Evolutionary conservation across 2,329 filamentous ascomycete species (phyloP).

Genomic region (Arthrobotrys entomopaga): DNA sequence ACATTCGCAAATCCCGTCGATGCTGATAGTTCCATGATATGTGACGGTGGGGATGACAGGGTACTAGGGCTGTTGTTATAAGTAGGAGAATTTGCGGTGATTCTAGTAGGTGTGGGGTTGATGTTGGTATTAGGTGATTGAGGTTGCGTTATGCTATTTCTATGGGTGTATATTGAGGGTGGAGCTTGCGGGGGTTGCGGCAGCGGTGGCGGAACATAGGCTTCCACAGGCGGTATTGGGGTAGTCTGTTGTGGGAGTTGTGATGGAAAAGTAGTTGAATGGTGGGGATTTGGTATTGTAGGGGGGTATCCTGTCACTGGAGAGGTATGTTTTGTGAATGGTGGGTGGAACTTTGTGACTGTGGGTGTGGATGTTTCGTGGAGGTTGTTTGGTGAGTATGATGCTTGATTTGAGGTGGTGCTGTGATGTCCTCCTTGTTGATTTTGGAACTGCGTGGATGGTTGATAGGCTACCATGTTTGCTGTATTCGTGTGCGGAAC

Average conservation of each 20-base stretch:
- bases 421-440: slow-evolving; percentile 18
- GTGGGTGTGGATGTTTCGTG: slow-evolving; percentile 28
- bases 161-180: neutral
- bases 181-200: slow-evolving; percentile 1
- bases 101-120: neutral
- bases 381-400: neutral
- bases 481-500: neutral
- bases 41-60: slow-evolving; percentile 4
- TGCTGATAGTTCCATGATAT: slow-evolving; percentile 37
- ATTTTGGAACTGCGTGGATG: slow-evolving; percentile 18
- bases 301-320: neutral
- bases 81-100: too few species aligned
- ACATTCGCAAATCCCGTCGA: slow-evolving; percentile 28
- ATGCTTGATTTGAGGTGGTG: slow-evolving; percentile 15
- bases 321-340: neutral
- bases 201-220: neutral
- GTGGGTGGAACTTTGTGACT: neutral
- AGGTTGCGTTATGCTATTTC: neutral
- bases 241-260: neutral
- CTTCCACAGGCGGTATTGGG: neutral
- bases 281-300: neutral
- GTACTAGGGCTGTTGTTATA: too few species aligned
- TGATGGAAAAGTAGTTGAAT: neutral
- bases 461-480: slow-evolving; percentile 8
- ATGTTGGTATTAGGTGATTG: neutral